These are phyloP conservation scores for Prunus padus DNA, from an alignment of 306 rosid species.

Conservation along the genomic window DNA sequence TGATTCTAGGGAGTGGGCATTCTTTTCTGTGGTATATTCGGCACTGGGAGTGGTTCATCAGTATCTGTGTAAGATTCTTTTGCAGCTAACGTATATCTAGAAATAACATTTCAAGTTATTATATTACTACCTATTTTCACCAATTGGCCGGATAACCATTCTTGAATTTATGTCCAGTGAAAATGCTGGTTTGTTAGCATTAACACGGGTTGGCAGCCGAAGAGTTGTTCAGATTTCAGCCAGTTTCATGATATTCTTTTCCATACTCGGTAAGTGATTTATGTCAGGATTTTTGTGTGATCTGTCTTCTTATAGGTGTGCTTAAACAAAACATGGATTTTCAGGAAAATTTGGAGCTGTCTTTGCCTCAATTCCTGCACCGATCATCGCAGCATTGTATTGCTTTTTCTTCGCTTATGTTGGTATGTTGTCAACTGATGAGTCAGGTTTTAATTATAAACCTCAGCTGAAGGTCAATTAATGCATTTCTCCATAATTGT, in stretches of 20 bases:
- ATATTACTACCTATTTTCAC: conserved; percentile 1
- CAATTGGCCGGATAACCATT: conserved; percentile 1
- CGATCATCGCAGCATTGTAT: conserved; percentile 81
- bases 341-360: conserved; percentile 95
- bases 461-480: conserved; percentile 12
- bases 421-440: conserved; percentile 53
- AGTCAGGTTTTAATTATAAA: background rate
- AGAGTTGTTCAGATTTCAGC: conserved; percentile 96
- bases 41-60: conserved; percentile 88
- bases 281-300: background rate
- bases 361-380: conserved; percentile 93
- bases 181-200: conserved; percentile 89
- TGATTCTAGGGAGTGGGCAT: conserved; percentile 79
- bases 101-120: conserved; percentile 6
- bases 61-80: conserved; percentile 79
- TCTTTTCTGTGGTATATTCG: conserved; percentile 84
- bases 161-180: conserved; percentile 45
- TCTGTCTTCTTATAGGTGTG: background rate
- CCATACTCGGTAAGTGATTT: conserved; percentile 65
- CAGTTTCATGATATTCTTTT: conserved; percentile 93
- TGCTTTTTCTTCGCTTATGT: conserved; percentile 97
- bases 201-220: conserved; percentile 95
- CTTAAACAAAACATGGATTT: conserved; percentile 12
- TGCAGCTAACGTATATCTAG: conserved; percentile 5
- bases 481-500: background rate